These are phyloP conservation scores for Hygrophorus russula DNA, from an alignment of 768 basidiomycete species.

Conservation along the genomic window DNA sequence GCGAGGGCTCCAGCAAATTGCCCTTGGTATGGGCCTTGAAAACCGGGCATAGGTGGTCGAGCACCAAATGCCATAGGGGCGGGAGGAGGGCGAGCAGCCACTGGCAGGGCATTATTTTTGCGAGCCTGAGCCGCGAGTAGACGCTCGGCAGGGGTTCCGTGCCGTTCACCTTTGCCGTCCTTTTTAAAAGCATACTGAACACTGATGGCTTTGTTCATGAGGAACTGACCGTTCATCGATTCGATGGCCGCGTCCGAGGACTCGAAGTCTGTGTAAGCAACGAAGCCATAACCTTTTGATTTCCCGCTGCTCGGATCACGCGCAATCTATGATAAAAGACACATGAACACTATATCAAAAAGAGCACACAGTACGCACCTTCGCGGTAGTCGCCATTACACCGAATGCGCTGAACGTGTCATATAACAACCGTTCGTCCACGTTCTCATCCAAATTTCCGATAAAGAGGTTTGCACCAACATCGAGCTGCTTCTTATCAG, in stretches of 20 bases:
- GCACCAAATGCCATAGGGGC: constrained; percentile 64
- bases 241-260: constrained; percentile 94
- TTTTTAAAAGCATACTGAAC: constrained; percentile 99
- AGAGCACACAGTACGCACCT: constrained; percentile 35
- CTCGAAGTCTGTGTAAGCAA: constrained; percentile 96
- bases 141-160: constrained; percentile 94
- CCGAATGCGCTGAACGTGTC: constrained; percentile 96
- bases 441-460: constrained; percentile 89
- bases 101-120: constrained; percentile 87
- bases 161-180: constrained; percentile 95
- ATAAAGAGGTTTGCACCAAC: constrained; percentile 97
- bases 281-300: constrained; percentile 97
- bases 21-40: constrained; percentile 74
- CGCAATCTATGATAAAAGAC: constrained; percentile 54
- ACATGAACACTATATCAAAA: not conserved
- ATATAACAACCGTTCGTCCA: constrained; percentile 86
- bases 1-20: constrained; percentile 88
- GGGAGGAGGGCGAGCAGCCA: constrained; percentile 63
- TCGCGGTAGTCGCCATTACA: constrained; percentile 83
- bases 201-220: constrained; percentile 96
- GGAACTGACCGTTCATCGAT: constrained; percentile 93
- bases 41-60: constrained; percentile 57
- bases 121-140: constrained; percentile 91
- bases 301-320: constrained; percentile 75
- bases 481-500: constrained; percentile 96